Conservation (phyloP, 495 filamentous ascomycete genomes). For the Amniculicola lignicola region DNA sequence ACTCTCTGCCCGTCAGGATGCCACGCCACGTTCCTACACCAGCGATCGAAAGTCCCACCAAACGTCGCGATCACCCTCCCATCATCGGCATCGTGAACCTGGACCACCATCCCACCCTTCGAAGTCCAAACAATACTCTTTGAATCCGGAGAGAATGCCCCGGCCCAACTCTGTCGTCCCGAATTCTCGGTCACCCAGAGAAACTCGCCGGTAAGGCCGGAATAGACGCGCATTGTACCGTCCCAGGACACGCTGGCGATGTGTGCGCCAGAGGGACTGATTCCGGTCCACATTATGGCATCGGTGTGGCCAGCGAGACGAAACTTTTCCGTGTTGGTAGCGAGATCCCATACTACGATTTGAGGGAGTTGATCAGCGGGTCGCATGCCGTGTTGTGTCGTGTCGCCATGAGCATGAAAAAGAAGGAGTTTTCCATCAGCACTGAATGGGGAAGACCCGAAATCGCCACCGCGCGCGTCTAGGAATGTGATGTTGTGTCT, state of each 20-base stretch:
- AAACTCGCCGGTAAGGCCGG: constrained; percentile 26
- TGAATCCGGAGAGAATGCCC: constrained; percentile 33
- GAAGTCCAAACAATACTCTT: constrained; percentile 26
- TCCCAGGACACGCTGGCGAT: constrained; percentile 42
- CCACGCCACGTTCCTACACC: constrained; percentile 13
- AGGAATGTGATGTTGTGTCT: constrained; percentile 8
- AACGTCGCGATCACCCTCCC: constrained; percentile 2
- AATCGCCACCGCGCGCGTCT: neutral
- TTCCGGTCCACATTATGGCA: constrained; percentile 38
- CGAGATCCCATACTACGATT: constrained; percentile 22
- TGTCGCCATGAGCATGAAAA: neutral
- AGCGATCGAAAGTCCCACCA: neutral
- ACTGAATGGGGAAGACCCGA: neutral
- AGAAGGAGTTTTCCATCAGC: constrained; percentile 8
- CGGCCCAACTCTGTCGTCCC: constrained; percentile 32
- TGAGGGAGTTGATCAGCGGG: neutral
- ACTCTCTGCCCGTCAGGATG: constrained; percentile 14
- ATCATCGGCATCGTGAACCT: constrained; percentile 25
- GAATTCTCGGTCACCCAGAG: constrained; percentile 9
- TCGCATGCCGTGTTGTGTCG: neutral
- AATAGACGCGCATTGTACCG: constrained; percentile 38
- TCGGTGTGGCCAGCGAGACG: constrained; percentile 40
- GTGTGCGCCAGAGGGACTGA: constrained; percentile 34
- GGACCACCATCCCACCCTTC: constrained; percentile 10
- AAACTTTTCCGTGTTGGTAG: neutral